Conservation (phyloP, 306 rosid genomes). For the Cicer judaicum region DNA sequence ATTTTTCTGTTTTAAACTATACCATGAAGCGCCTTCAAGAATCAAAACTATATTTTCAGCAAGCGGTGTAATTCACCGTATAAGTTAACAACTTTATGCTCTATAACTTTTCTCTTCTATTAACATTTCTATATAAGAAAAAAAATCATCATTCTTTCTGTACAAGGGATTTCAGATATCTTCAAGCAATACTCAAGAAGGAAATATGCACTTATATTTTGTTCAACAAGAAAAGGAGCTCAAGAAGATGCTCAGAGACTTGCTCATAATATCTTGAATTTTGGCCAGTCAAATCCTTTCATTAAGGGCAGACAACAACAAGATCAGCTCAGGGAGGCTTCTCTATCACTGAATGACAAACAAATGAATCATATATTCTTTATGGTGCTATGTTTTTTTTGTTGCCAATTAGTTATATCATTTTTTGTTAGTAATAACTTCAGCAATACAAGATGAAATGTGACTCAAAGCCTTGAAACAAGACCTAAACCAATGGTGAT, state of each 20-base stretch:
- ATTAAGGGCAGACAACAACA: conserved; percentile 78
- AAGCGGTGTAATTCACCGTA: conserved; percentile 46
- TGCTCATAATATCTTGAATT: conserved; percentile 77
- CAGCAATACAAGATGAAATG: conserved; percentile 7
- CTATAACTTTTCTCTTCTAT: conserved; percentile 31
- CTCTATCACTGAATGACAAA: conserved; percentile 84
- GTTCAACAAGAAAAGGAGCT: conserved; percentile 98
- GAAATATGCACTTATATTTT: conserved; percentile 85
- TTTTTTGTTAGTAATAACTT: not conserved
- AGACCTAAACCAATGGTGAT: not conserved
- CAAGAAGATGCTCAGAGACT: conserved; percentile 98
- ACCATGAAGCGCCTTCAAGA: conserved; percentile 92
- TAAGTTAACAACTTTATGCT: conserved; percentile 32
- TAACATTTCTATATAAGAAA: conserved; percentile 20
- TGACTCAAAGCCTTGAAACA: not conserved
- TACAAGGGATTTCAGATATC: conserved; percentile 67
- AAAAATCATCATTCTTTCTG: conserved; percentile 29
- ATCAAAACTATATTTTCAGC: conserved; percentile 93
- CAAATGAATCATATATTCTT: conserved; percentile 91
- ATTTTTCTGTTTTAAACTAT: conserved; percentile 45
- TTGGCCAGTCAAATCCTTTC: conserved; percentile 90
- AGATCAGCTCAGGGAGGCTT: conserved; percentile 92
- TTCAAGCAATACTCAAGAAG: conserved; percentile 94
- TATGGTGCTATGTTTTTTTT: conserved; percentile 67
- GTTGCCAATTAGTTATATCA: not conserved